Evolutionary conservation across 2,329 filamentous ascomycete species (phyloP).

Genomic region (Pseudogymnoascus sp.): DNA sequence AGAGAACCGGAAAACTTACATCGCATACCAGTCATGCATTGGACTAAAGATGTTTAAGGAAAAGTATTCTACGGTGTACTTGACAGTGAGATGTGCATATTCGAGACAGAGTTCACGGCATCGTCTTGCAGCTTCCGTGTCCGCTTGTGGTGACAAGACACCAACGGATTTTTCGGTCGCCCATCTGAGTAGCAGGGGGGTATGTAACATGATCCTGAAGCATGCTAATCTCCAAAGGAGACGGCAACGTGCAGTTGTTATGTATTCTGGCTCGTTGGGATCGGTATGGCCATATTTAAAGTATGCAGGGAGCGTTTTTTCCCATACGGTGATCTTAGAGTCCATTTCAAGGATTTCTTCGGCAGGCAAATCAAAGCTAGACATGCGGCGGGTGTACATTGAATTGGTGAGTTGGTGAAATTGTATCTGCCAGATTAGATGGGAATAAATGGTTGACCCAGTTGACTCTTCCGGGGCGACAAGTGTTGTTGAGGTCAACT

Average conservation of each 20-base stretch:
- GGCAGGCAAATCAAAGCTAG: constrained; percentile 9
- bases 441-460: constrained; percentile 14
- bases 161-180: not conserved
- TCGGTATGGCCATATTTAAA: constrained; percentile 16
- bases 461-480: not conserved
- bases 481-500: not conserved
- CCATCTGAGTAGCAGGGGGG: not conserved
- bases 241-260: not conserved
- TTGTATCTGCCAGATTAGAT: not conserved
- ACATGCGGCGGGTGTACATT: constrained; percentile 21
- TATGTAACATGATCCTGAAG: constrained; percentile 4
- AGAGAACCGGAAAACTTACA: constrained; percentile 5
- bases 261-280: constrained; percentile 13
- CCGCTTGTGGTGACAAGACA: not conserved
- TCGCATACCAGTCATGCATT: constrained; percentile 28
- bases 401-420: constrained; percentile 5
- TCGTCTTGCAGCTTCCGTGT: not conserved
- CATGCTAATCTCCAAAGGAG: not conserved
- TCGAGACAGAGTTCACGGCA: constrained; percentile 25
- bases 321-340: constrained; percentile 24
- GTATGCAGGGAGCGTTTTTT: constrained; percentile 22
- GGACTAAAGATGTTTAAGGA: constrained; percentile 20
- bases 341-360: constrained; percentile 29
- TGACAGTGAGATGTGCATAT: constrained; percentile 26
- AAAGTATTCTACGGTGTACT: constrained; percentile 25